phyloP scores from a whole-genome alignment of 73 alveolate species.

The Blepharisma japonicum region DNA sequence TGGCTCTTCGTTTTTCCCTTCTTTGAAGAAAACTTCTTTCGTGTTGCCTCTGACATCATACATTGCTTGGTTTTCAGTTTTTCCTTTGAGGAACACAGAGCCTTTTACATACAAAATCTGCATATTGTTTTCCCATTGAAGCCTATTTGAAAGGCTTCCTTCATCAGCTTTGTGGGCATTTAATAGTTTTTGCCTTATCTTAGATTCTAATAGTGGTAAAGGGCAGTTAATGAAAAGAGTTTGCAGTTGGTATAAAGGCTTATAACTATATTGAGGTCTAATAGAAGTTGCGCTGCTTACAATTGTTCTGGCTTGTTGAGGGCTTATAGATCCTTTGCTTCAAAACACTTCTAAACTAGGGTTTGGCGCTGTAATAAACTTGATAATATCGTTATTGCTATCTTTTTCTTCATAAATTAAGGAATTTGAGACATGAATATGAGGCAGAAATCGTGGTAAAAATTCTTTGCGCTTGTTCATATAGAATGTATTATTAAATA shows the following conservation, averaged over 20 bases:
- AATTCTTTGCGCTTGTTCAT: constrained; percentile 41
- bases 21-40: background rate
- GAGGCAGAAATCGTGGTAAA: constrained; percentile 38
- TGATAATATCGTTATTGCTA: background rate
- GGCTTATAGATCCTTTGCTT: background rate
- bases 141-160: background rate
- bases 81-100: background rate
- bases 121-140: constrained; percentile 1
- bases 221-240: background rate
- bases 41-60: constrained; percentile 4
- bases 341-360: background rate
- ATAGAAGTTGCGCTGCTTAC: background rate
- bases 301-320: constrained; percentile 7
- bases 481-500: constrained; percentile 48
- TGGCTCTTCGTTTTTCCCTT: constrained; percentile 32
- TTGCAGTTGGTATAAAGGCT: background rate
- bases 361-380: background rate
- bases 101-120: background rate
- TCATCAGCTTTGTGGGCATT: background rate
- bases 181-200: background rate
- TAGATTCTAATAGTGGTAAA: background rate
- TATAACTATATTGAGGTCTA: background rate
- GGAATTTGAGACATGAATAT: background rate
- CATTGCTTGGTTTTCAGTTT: background rate
- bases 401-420: constrained; percentile 4